A percentile compares a stretch with the other conserved stretches of the same genome.
These are phyloP conservation scores for Nemania sp. DNA, from an alignment of 2,329 filamentous ascomycete genomes.

Conservation along the genomic window DNA sequence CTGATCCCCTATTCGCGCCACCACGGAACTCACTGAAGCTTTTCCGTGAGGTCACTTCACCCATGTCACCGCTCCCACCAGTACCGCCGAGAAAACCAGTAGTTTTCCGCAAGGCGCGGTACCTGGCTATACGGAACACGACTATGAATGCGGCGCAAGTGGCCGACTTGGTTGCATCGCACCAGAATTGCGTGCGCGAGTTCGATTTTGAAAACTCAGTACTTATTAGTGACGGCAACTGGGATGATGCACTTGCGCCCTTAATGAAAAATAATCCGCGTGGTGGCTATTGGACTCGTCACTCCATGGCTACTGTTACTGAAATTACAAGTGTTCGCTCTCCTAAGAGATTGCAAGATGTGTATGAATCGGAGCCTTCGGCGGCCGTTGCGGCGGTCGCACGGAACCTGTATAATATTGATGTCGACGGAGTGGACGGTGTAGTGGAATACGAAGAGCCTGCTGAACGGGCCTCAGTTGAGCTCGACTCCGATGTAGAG, in stretches of 20 bases:
- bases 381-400: constrained; percentile 67
- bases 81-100: constrained; percentile 66
- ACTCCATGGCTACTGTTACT: constrained; percentile 54
- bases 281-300: constrained; percentile 58
- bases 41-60: constrained; percentile 73
- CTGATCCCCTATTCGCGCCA: constrained; percentile 76
- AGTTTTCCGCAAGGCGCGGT: constrained; percentile 74
- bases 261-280: constrained; percentile 65
- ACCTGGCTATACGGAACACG: constrained; percentile 78
- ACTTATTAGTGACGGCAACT: constrained; percentile 75
- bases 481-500: constrained; percentile 51
- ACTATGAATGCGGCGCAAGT: constrained; percentile 79
- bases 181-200: constrained; percentile 76
- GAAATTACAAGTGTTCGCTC: constrained; percentile 46
- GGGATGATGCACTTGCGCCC: constrained; percentile 85
- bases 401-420: constrained; percentile 60
- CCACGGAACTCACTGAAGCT: constrained; percentile 67
- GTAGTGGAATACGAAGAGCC: constrained; percentile 53
- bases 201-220: constrained; percentile 84
- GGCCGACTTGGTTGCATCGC: constrained; percentile 73
- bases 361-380: constrained; percentile 58
- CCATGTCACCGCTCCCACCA: constrained; percentile 72
- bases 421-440: constrained; percentile 51
- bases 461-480: constrained; percentile 47
- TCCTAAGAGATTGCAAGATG: constrained; percentile 8